Conservation (phyloP, 148 eudicot genomes). For the Chenopodium formosanum region DNA sequence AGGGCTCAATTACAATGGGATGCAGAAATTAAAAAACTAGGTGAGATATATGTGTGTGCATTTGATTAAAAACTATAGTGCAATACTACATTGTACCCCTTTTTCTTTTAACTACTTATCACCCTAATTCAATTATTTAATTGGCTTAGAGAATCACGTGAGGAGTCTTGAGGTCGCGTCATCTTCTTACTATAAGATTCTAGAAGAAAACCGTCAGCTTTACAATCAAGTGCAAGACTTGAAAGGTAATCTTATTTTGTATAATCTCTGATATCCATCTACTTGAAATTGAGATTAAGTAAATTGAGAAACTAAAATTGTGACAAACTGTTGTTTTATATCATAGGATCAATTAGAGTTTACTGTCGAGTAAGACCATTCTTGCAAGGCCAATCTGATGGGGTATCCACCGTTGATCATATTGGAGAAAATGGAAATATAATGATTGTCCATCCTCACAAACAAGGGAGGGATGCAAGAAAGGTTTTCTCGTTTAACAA, state of each 20-base stretch:
- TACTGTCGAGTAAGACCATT: conserved; percentile 92
- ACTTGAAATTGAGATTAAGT: neutral
- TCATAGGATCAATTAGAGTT: conserved; percentile 84
- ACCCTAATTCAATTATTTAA: conserved; percentile 3
- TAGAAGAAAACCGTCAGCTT: conserved; percentile 84
- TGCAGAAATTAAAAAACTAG: conserved; percentile 63
- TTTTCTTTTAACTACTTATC: neutral
- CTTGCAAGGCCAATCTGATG: conserved; percentile 49
- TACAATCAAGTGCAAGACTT: conserved; percentile 95
- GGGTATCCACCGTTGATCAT: conserved; percentile 74
- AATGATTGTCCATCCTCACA: conserved; percentile 81
- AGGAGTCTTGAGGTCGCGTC: conserved; percentile 74
- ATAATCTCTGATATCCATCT: neutral
- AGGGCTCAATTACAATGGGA: conserved; percentile 60
- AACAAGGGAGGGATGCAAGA: conserved; percentile 87
- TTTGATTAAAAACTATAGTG: neutral
- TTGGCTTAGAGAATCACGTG: conserved; percentile 57
- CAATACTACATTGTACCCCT: too few relatives aligned
- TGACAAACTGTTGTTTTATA: neutral
- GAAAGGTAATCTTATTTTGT: conserved; percentile 50
- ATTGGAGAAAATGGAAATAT: conserved; percentile 92
- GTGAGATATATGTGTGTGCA: conserved; percentile 37
- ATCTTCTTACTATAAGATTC: conserved; percentile 82
- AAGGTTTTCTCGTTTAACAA: conserved; percentile 78
- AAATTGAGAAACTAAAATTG: neutral